phyloP scores from a whole-genome alignment of 352 stramenopile species.

The Phytophthora sp. region DNA sequence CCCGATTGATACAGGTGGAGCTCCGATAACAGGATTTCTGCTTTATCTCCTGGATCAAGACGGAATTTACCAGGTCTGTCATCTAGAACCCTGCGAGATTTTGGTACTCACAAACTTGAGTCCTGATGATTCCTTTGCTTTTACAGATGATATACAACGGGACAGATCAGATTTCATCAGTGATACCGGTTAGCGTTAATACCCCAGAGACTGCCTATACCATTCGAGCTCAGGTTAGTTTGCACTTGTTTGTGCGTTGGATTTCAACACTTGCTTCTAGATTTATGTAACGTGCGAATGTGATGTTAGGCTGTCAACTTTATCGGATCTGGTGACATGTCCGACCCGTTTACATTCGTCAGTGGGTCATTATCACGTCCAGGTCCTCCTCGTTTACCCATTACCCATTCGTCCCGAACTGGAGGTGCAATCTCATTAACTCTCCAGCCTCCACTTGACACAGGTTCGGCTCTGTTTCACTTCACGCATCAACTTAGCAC shows the following conservation, averaged over 20 bases:
- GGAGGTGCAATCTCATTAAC: conserved; percentile 46
- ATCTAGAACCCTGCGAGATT: too few relatives aligned
- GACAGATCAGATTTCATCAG: conserved; percentile 14
- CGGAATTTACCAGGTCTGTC: conserved; percentile 18
- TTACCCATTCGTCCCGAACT: conserved; percentile 13
- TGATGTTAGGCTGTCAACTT: conserved; percentile 45
- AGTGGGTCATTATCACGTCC: conserved; percentile 47
- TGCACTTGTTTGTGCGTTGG: too few relatives aligned
- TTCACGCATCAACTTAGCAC: too few relatives aligned
- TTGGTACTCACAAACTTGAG: too few relatives aligned
- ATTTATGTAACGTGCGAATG: too few relatives aligned
- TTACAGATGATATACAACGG: conserved; percentile 38
- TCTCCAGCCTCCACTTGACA: conserved; percentile 49
- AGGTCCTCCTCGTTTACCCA: conserved; percentile 42
- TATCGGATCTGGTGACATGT: conserved; percentile 40
- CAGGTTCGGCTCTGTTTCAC: conserved; percentile 23
- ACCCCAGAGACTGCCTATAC: conserved; percentile 43
- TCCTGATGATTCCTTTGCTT: background rate
- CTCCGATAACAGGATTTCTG: conserved; percentile 41
- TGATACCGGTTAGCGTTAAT: conserved; percentile 42
- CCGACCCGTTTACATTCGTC: conserved; percentile 30
- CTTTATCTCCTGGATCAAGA: conserved; percentile 12
- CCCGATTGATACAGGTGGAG: conserved; percentile 50
- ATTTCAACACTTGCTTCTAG: too few relatives aligned
- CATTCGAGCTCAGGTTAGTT: conserved; percentile 45